A percentile compares a stretch with the other conserved stretches of the same genome.
These are phyloP conservation scores for Russula brevipes DNA, from an alignment of 768 basidiomycete species.

Conservation along the genomic window DNA sequence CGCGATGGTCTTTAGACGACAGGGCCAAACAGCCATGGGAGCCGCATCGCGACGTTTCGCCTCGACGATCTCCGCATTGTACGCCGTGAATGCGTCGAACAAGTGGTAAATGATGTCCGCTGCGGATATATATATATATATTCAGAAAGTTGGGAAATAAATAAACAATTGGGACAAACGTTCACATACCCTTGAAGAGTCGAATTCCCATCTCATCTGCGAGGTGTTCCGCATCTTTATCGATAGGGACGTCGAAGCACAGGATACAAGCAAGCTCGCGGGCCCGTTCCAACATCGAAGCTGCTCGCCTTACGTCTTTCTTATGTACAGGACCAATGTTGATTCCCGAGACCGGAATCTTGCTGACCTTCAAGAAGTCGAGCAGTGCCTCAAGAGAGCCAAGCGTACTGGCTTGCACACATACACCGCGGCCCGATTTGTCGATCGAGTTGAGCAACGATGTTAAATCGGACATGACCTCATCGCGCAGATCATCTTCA, in stretches of 20 bases:
- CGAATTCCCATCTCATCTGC: slow-evolving; percentile 94
- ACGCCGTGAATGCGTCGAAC: slow-evolving; percentile 93
- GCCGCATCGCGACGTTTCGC: slow-evolving; percentile 91
- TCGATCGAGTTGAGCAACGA: slow-evolving; percentile 85
- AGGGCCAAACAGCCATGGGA: slow-evolving; percentile 95
- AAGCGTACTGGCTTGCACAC: slow-evolving; percentile 94
- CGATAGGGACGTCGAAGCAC: slow-evolving; percentile 92
- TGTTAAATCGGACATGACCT: slow-evolving; percentile 95
- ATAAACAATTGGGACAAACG: neutral
- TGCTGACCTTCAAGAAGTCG: slow-evolving; percentile 90
- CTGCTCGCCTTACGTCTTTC: slow-evolving; percentile 87
- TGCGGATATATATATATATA: slow-evolving; percentile 31
- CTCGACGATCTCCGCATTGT: slow-evolving; percentile 87
- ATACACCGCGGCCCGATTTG: slow-evolving; percentile 94
- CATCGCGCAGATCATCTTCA: slow-evolving; percentile 89
- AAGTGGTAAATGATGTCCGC: slow-evolving; percentile 99
- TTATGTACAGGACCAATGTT: slow-evolving; percentile 97
- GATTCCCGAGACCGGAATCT: slow-evolving; percentile 96
- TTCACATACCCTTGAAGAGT: slow-evolving; percentile 78
- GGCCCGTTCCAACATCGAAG: slow-evolving; percentile 92
- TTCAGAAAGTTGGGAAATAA: neutral
- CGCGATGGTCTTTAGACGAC: slow-evolving; percentile 87
- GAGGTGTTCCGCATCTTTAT: slow-evolving; percentile 86
- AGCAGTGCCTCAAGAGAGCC: slow-evolving; percentile 95
- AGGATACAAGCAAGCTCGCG: slow-evolving; percentile 93